These are phyloP conservation scores for Domatiomyces catenatus DNA, from an alignment of 2,329 filamentous ascomycete species.

Conservation along the genomic window DNA sequence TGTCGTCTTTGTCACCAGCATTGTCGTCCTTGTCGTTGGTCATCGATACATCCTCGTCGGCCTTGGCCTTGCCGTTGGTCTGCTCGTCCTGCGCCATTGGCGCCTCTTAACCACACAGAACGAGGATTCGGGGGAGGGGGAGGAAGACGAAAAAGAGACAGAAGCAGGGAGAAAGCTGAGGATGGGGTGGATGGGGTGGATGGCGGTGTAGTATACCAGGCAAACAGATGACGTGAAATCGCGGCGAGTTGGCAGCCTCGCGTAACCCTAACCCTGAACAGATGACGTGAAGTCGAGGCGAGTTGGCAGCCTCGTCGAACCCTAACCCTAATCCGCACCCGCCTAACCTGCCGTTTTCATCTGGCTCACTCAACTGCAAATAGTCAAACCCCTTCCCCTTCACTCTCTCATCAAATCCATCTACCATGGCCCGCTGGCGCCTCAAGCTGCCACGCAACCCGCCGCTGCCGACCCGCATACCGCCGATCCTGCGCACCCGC, in stretches of 20 bases:
- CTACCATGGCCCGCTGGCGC: conserved; percentile 4
- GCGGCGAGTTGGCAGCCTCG: background rate
- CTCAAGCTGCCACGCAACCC: conserved; percentile 7
- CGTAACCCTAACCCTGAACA: background rate
- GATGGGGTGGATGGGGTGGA: too few species aligned
- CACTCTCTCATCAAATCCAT: background rate
- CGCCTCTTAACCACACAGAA: background rate
- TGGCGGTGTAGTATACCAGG: too few species aligned
- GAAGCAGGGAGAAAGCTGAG: background rate
- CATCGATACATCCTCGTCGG: conserved; percentile 48
- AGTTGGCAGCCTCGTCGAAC: too few species aligned
- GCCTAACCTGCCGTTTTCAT: background rate
- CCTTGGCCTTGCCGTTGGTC: conserved; percentile 62
- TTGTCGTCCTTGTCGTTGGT: conserved; percentile 38
- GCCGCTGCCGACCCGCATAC: background rate
- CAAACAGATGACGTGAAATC: background rate
- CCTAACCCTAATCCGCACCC: too few species aligned
- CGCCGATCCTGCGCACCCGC: background rate
- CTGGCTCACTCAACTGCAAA: background rate
- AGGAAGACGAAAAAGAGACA: background rate
- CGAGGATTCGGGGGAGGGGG: background rate
- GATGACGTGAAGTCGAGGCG: too few species aligned
- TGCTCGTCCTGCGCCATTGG: conserved; percentile 68
- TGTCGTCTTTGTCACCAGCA: conserved; percentile 54
- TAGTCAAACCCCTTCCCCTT: background rate